Base-by-base conservation (phyloP, 2,329 filamentous ascomycete species). In the Diaporthe sp. region DNA sequence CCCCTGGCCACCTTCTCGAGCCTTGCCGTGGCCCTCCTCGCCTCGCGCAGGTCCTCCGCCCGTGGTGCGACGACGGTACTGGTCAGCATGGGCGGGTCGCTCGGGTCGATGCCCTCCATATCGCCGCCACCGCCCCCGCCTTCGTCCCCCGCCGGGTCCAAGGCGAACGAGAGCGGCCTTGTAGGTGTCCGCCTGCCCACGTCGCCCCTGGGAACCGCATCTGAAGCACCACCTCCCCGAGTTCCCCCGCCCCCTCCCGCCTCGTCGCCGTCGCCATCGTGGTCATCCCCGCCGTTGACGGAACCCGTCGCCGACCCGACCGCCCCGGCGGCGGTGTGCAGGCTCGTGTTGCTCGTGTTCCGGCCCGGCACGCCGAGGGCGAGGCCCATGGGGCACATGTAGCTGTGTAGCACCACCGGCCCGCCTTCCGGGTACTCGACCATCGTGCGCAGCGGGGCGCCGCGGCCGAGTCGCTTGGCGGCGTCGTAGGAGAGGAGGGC, bases 381-480 rank as follows among this genome's bases (percentile, higher is more conserved):
- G 2, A 76, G 75, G 0, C 71, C 73, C 76, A 77, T 77, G 60
- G 76, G 76, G 67, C 76, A 77, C 51, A 77, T 61, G 75, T 76
- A 77, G 72, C 71, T 72, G 74, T 77, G 74, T 1, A 87, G 79
- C 60, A 87, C 81, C 67, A 87, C 82, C 78, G 86, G 82, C 31
- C 85, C 85, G 67, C 83, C 82, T 53, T 85, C 83, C 3, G 83
- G 84, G 80, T 90, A 89, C 80, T 92, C 90, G 80, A 92, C 87
- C 82, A 92, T 88, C 77, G 92, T 86, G 81, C 90, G 88, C 79
- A 89, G 85, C 3, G 90, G 88, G 9, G 81, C 79, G 78, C 90
- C 90, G 58, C 91, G 85, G 63, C 86, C 87, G 9, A 92, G 85
- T 68, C 90, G 88, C 47, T 84, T 83, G 7, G 89, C 88, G 67